Conservation (phyloP, 1,139 yeast genomes). For the Trichomonascaceae sp. region DNA sequence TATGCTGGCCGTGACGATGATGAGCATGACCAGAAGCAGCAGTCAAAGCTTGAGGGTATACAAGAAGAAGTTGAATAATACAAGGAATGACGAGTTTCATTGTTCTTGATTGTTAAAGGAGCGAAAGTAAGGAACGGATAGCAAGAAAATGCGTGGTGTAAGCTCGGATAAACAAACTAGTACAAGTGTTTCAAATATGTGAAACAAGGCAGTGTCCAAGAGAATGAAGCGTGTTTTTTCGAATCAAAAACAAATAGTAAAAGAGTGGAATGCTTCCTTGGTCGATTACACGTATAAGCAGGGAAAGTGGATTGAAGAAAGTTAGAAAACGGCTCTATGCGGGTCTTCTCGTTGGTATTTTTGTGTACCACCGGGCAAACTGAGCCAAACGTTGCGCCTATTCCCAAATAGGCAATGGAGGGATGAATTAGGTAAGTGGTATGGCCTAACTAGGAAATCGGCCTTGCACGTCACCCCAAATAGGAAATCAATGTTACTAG, state of each 20-base stretch:
- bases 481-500: not conserved
- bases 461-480: not conserved
- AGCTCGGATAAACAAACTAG: not conserved
- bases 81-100: not conserved
- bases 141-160: not conserved
- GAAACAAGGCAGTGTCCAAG: not conserved
- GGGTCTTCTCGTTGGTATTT: not conserved
- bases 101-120: not conserved
- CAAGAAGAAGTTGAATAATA: conserved; percentile 3
- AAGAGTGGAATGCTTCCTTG: not conserved
- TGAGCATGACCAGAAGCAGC: conserved; percentile 5
- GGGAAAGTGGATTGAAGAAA: not conserved
- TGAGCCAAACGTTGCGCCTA: not conserved
- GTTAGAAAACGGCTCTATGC: not conserved
- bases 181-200: not conserved
- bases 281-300: not conserved
- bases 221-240: not conserved
- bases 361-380: not conserved
- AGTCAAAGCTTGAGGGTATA: not conserved
- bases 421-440: too few relatives aligned
- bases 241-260: not conserved
- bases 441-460: not conserved
- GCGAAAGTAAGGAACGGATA: not conserved
- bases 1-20: conserved; percentile 9
- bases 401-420: not conserved